phyloP scores from a whole-genome alignment of 441 rosid species.

The Croton laevigatus region DNA sequence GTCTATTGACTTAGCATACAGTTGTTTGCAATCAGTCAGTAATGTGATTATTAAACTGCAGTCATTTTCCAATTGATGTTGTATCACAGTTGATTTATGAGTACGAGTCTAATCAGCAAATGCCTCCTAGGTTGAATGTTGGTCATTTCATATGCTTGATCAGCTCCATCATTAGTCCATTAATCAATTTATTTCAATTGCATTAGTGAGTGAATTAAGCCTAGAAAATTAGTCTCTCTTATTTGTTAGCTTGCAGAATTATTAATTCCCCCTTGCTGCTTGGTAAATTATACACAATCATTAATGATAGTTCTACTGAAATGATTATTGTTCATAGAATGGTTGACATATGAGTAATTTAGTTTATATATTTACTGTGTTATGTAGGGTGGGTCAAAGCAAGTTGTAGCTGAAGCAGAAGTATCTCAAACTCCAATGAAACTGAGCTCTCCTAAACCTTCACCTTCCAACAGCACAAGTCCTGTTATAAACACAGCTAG shows the following conservation, averaged over 20 bases:
- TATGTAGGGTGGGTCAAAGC: slow-evolving; percentile 69
- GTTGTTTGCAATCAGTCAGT: background rate
- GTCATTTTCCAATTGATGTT: too few relatives aligned
- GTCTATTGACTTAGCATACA: background rate
- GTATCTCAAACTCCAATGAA: slow-evolving; percentile 37
- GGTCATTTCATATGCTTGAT: background rate
- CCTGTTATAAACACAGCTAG: slow-evolving; percentile 23
- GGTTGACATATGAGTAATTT: background rate
- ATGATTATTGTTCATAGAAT: background rate
- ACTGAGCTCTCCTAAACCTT: slow-evolving; percentile 33
- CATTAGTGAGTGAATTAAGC: background rate
- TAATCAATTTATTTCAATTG: background rate
- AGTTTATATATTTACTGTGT: too few relatives aligned
- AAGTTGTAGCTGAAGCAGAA: slow-evolving; percentile 38
- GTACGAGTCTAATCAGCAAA: background rate
- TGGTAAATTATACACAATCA: background rate
- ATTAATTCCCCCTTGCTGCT: background rate
- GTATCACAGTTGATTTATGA: background rate
- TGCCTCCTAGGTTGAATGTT: background rate
- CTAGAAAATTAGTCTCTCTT: background rate
- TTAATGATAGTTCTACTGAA: background rate
- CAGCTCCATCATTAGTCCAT: background rate
- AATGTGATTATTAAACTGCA: background rate
- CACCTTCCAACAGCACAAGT: slow-evolving; percentile 42
- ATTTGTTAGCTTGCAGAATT: background rate